Base-by-base conservation (phyloP, 371 early-diverging fungal species). In the Mucor sp. region DNA sequence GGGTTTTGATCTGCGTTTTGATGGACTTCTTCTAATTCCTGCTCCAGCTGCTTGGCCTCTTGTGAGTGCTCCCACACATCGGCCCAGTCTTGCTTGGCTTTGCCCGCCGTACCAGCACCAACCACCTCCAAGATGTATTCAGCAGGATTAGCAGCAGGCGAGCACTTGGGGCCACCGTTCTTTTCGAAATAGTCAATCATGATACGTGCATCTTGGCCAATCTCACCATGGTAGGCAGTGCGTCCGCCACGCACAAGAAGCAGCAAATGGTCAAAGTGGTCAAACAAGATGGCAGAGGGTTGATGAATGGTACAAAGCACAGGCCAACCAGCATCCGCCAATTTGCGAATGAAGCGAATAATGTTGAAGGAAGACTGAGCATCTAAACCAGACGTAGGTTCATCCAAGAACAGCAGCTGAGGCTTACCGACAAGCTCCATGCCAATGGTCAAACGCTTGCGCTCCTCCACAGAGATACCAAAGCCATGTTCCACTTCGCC, bases 321-420 rank as follows among this genome's bases (percentile, higher is more conserved):
- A 19, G 87, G 83, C 74, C 83, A 84, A 15, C 90, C 88, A 48
- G 75, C 74, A 21, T 73, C 80, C 6, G 90, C 85, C 50, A 92
- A 72, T 11, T 62, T 83, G 35, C 86, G 85, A 60, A 92, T 75
- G 59, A 90, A 76, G 9, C 83, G 80, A 25, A 91, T 77, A 55
- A 93, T 87, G 61, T 87, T 89, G 67, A 85, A 84, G n/a, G 90
- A 87, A 23, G 90, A 89, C 66, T 84, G 83, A n/a, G 85, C 81
- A 66, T 86, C 91, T 11, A 86, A 79, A 57, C 93, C 84, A 56
- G 89, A 87, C 3, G 94, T 94, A 12, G 94, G 93, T 76, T 94
- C 95, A 75, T 94, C 95, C 61, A 94, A 84, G 77, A 67, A 93
- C 76, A 64, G 85, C 83, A 53, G 90, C 89, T 33, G 91, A 90